A percentile compares a stretch with the other conserved stretches of the same genome.
Conservation (phyloP, 148 eudicot genomes). For the Talinum fruticosum region DNA sequence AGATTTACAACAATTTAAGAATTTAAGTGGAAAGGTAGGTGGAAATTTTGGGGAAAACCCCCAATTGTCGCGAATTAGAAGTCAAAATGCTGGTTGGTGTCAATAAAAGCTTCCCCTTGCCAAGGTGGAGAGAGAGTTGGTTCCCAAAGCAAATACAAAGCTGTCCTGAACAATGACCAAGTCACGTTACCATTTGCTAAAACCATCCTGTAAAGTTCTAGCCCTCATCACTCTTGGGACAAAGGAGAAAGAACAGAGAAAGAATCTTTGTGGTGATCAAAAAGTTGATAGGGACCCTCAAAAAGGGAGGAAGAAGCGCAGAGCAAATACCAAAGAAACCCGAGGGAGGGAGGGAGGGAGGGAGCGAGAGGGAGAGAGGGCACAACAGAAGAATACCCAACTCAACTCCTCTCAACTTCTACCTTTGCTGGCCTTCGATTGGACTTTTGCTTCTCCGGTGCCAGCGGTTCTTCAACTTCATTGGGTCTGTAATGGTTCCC, state of each 20-base stretch:
- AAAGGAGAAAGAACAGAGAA: neutral
- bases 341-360: no score
- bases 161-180: slow-evolving; percentile 8
- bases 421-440: neutral
- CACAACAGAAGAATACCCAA: neutral
- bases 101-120: neutral
- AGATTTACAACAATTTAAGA: neutral
- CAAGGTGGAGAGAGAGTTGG: neutral
- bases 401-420: neutral
- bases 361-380: no score
- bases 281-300: neutral
- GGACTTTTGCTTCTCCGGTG: neutral
- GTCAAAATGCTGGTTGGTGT: neutral
- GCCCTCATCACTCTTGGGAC: neutral
- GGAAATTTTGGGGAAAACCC: neutral
- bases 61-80: neutral
- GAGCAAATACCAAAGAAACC: no score
- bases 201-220: slow-evolving; percentile 12
- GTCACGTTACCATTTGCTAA: neutral
- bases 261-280: slow-evolving; percentile 3
- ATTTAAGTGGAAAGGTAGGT: neutral
- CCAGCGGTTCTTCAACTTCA: neutral
- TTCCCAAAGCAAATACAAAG: slow-evolving; percentile 8
- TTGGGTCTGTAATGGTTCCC: slow-evolving; percentile 26
- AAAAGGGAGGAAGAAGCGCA: no score